These are phyloP conservation scores for Saccharomyces hybrid DNA, from an alignment of 1,139 yeast genomes.

Conservation along the genomic window DNA sequence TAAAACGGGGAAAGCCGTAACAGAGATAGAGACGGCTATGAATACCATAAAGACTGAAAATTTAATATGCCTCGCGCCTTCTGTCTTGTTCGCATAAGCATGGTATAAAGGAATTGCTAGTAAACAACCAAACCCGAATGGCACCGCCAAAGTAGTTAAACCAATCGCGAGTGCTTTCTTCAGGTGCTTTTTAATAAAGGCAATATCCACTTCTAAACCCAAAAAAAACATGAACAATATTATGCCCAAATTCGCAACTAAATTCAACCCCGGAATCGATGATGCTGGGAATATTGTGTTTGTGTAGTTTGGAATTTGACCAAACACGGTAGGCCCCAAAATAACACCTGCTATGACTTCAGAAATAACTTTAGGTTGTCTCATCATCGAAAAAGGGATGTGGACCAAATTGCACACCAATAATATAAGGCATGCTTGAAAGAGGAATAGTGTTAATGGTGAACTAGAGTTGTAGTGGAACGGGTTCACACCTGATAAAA, in stretches of 20 bases:
- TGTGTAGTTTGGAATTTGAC: conserved; percentile 61
- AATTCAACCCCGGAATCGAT: conserved; percentile 55
- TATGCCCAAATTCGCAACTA: conserved; percentile 66
- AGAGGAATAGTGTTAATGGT: conserved; percentile 27
- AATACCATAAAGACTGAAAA: conserved; percentile 73
- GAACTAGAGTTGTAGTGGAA: conserved; percentile 45
- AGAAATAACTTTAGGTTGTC: conserved; percentile 72
- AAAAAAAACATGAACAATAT: conserved; percentile 66
- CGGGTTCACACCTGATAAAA: conserved; percentile 65
- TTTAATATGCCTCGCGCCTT: conserved; percentile 34
- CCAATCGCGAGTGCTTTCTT: conserved; percentile 62
- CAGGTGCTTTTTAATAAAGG: conserved; percentile 51
- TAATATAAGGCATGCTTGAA: conserved; percentile 28
- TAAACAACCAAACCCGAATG: conserved; percentile 71
- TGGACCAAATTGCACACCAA: conserved; percentile 43
- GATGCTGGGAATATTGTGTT: conserved; percentile 52
- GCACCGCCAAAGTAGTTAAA: conserved; percentile 59
- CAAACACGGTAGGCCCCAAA: conserved; percentile 63
- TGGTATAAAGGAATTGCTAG: conserved; percentile 60
- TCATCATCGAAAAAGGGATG: conserved; percentile 48
- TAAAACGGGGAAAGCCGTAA: conserved; percentile 78
- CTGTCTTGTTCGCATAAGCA: conserved; percentile 38
- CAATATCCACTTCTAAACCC: conserved; percentile 69
- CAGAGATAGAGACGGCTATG: conserved; percentile 72
- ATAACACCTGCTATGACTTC: conserved; percentile 71